Evolutionary conservation across 2,329 filamentous ascomycete species (phyloP), one percentile per base, ranked within the genome.

Genomic region (Phymatotrichopsis omnivora): DNA sequence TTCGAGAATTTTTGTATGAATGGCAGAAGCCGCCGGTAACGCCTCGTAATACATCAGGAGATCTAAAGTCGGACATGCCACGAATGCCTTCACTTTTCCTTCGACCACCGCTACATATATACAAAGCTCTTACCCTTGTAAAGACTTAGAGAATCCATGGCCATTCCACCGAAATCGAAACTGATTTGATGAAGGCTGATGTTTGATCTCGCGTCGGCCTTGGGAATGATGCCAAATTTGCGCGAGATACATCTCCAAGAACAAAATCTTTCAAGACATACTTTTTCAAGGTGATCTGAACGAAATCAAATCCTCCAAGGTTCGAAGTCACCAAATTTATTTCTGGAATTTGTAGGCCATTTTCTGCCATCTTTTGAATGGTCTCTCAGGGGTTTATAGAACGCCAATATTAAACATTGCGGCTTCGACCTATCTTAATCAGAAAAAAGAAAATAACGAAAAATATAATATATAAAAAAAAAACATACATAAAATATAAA

Each of bases 131-230:
- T 68, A 67, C 1, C 74, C 72, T 0, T 70, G 68, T 51, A 82
- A 73, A 60, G 72, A 83, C 58, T 85, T 87, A 80, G 19, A 85
- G 60, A 48, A 85, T 68, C 71, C 77, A 84, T 0, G 79, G 73
- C 2, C 67, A 65, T 0, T 68, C 59, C 10, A 67, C 61, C 2
- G 73, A 74, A 31, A 80, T 73, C 1, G 60, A 64, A 11, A 85
- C 67, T 12, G 65, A 62, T 11, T 67, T 66, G 20, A 84, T 61
- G 53, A 78, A 68, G 1, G 62, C 58, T 33, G 67, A 67, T 0
- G 80, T 85, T 47, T 74, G 67, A 8, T 63, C 62, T 2, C 67
- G 56, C 0, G 72, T 72, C 0, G 62, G 47, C 4, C 74, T 69
- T 0, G 82, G 81, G 0, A 86, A 66, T 1, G 81, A 59, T 0